Percentiles rank a stretch among this genome's conserved stretches.
phyloP scores from a whole-genome alignment of 352 stramenopile species.

The Poterioochromonas sp. region DNA sequence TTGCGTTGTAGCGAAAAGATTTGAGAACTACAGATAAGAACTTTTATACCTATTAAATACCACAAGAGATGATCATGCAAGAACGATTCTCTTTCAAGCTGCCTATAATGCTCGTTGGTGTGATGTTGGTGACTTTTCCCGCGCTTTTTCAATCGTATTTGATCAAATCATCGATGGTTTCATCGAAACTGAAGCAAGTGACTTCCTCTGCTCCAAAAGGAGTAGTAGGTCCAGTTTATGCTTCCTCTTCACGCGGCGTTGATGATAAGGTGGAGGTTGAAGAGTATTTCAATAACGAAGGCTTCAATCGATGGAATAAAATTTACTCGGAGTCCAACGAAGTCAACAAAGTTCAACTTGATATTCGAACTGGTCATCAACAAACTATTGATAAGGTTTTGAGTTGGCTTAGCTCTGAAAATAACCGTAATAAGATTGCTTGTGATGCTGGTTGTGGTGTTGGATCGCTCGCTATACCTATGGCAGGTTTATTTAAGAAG shows the following conservation, averaged over 20 bases:
- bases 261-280: conserved; percentile 74
- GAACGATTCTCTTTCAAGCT: too few species aligned
- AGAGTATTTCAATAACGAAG: conserved; percentile 80
- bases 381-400: conserved; percentile 69
- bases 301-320: conserved; percentile 68
- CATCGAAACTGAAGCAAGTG: too few species aligned
- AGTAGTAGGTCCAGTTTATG: too few species aligned
- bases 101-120: too few species aligned
- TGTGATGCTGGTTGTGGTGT: conserved; percentile 67
- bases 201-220: too few species aligned
- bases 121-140: too few species aligned
- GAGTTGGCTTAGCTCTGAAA: conserved; percentile 59
- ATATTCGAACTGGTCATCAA: conserved; percentile 50
- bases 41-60: too few species aligned
- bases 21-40: too few species aligned
- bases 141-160: too few species aligned
- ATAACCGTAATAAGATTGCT: conserved; percentile 58
- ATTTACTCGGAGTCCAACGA: conserved; percentile 65
- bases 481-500: conserved; percentile 60
- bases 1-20: too few species aligned
- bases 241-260: conserved; percentile 74
- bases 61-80: too few species aligned
- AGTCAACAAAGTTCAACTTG: conserved; percentile 51
- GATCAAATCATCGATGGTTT: too few species aligned
- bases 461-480: conserved; percentile 59